Percentiles rank a stretch among this genome's conserved stretches.
Evolutionary conservation across 768 basidiomycete genomes (phyloP).

Genomic region (Suillus alpinus): DNA sequence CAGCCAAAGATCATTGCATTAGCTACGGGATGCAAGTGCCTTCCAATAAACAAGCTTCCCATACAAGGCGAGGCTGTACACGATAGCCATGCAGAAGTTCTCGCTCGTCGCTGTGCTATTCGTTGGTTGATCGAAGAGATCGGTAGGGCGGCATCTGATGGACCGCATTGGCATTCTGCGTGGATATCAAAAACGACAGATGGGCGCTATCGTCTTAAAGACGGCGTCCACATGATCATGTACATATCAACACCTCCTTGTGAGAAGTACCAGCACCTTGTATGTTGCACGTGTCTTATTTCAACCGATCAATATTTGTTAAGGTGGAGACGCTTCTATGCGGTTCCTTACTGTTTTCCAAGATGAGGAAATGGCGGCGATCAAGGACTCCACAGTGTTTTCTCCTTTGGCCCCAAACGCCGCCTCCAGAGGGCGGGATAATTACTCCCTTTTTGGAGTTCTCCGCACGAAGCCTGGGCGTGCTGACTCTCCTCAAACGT

Average conservation of each 20-base stretch:
- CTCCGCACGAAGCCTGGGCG: conserved; percentile 94
- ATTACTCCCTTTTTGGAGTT: conserved; percentile 71
- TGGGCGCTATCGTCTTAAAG: conserved; percentile 44
- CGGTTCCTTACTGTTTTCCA: conserved; percentile 73
- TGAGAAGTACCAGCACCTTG: conserved; percentile 37
- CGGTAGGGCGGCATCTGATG: conserved; percentile 13
- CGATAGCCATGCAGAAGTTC: conserved; percentile 89
- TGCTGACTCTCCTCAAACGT: conserved; percentile 80
- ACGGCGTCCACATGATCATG: conserved; percentile 53
- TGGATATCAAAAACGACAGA: conserved; percentile 29
- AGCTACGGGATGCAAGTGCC: conserved; percentile 83
- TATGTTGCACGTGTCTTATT: conserved; percentile 39
- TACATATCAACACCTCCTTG: conserved; percentile 76
- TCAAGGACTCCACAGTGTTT: conserved; percentile 53
- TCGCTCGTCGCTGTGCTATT: conserved; percentile 77
- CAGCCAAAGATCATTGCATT: conserved; percentile 60
- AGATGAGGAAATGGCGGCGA: conserved; percentile 64
- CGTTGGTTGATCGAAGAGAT: conserved; percentile 82
- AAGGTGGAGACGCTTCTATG: conserved; percentile 90
- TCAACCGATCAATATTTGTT: not conserved
- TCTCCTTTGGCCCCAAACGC: conserved; percentile 32
- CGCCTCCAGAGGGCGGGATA: conserved; percentile 73
- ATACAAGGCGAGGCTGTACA: conserved; percentile 74
- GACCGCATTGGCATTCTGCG: conserved; percentile 43
- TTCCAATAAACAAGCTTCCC: conserved; percentile 63